Conservation (phyloP, 805 yeast species). For the Kuraishia borneana region DNA sequence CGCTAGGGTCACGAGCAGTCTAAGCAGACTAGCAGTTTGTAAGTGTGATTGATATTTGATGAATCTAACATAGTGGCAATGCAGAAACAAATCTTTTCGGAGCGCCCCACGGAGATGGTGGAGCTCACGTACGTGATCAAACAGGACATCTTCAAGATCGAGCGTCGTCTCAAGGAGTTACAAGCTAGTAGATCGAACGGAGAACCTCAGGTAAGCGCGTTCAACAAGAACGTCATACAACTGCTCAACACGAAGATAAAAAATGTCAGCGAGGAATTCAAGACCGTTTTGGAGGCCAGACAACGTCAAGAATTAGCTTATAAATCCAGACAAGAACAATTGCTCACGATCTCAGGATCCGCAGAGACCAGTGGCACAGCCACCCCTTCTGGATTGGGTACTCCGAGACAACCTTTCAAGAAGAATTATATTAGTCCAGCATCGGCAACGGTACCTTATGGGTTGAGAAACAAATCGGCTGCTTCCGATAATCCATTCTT, state of each 20-base stretch:
- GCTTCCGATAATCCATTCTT: conserved; percentile 26
- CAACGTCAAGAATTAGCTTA: conserved; percentile 75
- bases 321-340: conserved; percentile 74
- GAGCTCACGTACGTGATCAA: conserved; percentile 81
- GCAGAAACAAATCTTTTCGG: conserved; percentile 85
- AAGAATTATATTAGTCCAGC: neutral
- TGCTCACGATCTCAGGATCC: conserved; percentile 36
- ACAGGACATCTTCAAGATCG: conserved; percentile 79
- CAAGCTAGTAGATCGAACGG: conserved; percentile 32
- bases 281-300: conserved; percentile 78
- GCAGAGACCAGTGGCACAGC: conserved; percentile 4
- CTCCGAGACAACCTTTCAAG: conserved; percentile 3
- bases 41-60: neutral
- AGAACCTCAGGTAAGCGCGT: conserved; percentile 58
- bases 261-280: conserved; percentile 86
- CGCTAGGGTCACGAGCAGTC: conserved; percentile 69
- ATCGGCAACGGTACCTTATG: conserved; percentile 13
- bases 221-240: conserved; percentile 79
- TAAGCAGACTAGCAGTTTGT: conserved; percentile 61
- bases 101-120: conserved; percentile 86
- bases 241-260: conserved; percentile 82
- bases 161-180: conserved; percentile 52
- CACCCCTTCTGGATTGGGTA: conserved; percentile 2
- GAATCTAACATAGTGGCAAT: conserved; percentile 46
- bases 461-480: conserved; percentile 11